Conservation (phyloP, 2,329 filamentous ascomycete genomes). For the Metarhizium guizhouense region DNA sequence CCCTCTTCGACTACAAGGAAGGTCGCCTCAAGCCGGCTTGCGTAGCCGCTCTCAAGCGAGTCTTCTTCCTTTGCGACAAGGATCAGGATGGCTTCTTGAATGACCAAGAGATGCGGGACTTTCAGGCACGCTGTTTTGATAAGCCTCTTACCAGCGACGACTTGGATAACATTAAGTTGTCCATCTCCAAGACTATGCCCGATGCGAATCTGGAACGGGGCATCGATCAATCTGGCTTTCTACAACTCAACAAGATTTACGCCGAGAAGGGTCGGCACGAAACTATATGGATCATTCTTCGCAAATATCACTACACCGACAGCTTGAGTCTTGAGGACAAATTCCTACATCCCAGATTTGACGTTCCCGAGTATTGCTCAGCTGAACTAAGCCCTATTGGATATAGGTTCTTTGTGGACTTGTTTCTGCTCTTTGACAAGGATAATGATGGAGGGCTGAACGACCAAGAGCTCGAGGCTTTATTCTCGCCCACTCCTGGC, state of each 20-base stretch:
- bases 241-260: constrained; percentile 90
- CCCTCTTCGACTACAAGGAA: constrained; percentile 95
- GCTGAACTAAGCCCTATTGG: constrained; percentile 89
- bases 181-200: constrained; percentile 62
- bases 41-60: constrained; percentile 73
- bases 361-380: constrained; percentile 85
- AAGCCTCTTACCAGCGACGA: constrained; percentile 76
- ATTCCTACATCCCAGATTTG: constrained; percentile 88
- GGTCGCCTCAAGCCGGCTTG: constrained; percentile 79
- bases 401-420: constrained; percentile 94
- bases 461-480: constrained; percentile 69
- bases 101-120: constrained; percentile 82
- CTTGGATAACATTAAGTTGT: constrained; percentile 81
- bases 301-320: constrained; percentile 94
- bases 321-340: constrained; percentile 84
- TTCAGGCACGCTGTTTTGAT: constrained; percentile 87
- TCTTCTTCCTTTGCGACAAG: constrained; percentile 94
- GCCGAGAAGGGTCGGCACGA: constrained; percentile 96
- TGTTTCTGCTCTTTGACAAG: constrained; percentile 91
- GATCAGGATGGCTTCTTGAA: constrained; percentile 91
- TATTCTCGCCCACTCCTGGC: constrained; percentile 91
- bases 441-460: constrained; percentile 95
- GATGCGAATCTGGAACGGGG: constrained; percentile 57
- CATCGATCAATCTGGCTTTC: constrained; percentile 74
- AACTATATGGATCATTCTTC: constrained; percentile 94